Base-by-base conservation (phyloP, 1,284 basidiomycete genomes). In the Pseudozyma thailandica region DNA sequence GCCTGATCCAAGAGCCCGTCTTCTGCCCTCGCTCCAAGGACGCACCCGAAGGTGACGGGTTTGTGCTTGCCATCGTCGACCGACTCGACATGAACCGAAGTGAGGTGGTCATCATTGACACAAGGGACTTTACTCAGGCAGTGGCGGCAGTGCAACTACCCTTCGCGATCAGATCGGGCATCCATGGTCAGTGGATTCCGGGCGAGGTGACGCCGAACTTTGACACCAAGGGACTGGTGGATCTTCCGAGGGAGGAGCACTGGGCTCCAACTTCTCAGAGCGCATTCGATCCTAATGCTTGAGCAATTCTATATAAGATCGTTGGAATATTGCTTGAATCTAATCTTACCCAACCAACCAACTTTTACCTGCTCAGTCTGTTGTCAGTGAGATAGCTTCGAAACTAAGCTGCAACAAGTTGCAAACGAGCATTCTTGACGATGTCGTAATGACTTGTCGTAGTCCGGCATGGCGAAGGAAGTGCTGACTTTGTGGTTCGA, bases 21-120 rank as follows among this genome's bases (percentile, higher is more conserved):
- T 69, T 69, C 60, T 56, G 61, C 37, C 59, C 65, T 18, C 58
- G 65, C 16, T 56, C 48, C 28, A 52, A 50, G 23, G 53, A 62
- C 35, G 59, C 65, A 4, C 57, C 65, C 12, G 65, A 69, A 33
- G 65, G 65, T 3, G 65, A 69, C 25, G 65, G 65, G 13, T 69
- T 47, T 20, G 53, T 69, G 21, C 31, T 69, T 13, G 65, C 61
- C 30, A 62, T 69, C 31, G 65, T 69, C 20, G 63, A 69, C 18
- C 46, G 65, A 8, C 65, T 69, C 20, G 65, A 69, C 31, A 7
- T 45, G 16, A 58, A 59, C 43, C 47, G 57, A 3, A 69, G 63
- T 45, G 65, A 69, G 44, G 61, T 69, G 30, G 65, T 69, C 9
- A 28, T 69, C 35, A 62, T 69, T 26, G 65, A 69, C 39, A 69